Base-by-base conservation (phyloP, 345 rosid species). In the Salix udensis region DNA sequence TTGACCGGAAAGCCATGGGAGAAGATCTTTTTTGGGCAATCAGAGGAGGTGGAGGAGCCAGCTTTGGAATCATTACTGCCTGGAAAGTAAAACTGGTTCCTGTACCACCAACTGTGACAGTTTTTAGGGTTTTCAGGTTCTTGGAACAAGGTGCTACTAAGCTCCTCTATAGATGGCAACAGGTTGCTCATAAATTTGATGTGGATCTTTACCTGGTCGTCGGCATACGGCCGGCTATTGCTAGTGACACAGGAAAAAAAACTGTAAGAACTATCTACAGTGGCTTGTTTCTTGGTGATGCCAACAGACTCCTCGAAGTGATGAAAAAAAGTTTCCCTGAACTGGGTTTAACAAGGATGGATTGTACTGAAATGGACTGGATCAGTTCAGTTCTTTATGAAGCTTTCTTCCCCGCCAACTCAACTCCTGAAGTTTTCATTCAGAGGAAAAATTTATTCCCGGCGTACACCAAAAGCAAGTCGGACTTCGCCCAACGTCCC, bases 351-450 rank as follows among this genome's bases (percentile, higher is more conserved):
- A 66, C 82, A 0, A 40, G 36, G 65, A 68, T 77, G 15, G 84
- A 84, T 36, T 86, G 88, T 40, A 28, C 11, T 3, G 87, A 84
- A 70, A 84, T 74, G 36, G 82, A 79, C 60, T 86, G 88, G 88
- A 82, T 71, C 53, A 58, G 67, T n/a, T 75, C 83, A 0, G 64
- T 76, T 2, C 64, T 86, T 4, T 73, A 77, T 65, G 73, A 76
- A 21, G 73, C 65, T 0, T 82, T 82, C 2, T 78, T 65, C 75
- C 82, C 86, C 1, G 58, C 24, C 1, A 74, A 50, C 16, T 70
- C 82, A 4, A 62, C 84, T 5, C 75, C 81, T 1, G 86, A 82
- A 53, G 65, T 80, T 28, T 68, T 85, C 15, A 86, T 80, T 1
- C 83, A 81, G 42, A 80, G 76, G 6, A 86, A 79, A 39, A 52